These are phyloP conservation scores for Aspergillus fijiensis DNA, from an alignment of 2,329 filamentous ascomycete species.

Conservation along the genomic window DNA sequence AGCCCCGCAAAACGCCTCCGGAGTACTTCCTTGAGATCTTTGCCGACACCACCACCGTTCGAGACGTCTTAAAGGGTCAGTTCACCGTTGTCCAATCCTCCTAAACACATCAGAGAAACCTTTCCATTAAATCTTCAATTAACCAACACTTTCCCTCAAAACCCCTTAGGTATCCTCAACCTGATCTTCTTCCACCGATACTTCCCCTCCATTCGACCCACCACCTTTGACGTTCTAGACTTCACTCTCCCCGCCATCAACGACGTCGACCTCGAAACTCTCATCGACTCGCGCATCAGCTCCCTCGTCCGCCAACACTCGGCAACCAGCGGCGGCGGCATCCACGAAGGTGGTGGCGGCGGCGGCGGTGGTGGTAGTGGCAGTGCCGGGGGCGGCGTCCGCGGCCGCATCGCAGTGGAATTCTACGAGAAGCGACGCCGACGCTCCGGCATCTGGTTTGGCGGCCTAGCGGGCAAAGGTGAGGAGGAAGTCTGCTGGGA, in stretches of 20 bases:
- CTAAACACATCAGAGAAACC: neutral
- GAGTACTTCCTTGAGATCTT: constrained; percentile 95
- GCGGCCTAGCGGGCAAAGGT: constrained; percentile 54
- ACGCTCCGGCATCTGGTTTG: constrained; percentile 72
- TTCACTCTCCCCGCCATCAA: constrained; percentile 85
- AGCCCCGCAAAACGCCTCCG: constrained; percentile 64
- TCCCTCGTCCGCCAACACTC: constrained; percentile 76
- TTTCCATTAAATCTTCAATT: neutral
- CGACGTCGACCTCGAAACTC: constrained; percentile 85
- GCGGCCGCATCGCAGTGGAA: constrained; percentile 79
- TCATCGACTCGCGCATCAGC: constrained; percentile 84
- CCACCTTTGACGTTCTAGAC: constrained; percentile 85
- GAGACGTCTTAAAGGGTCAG: constrained; percentile 87
- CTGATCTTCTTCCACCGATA: constrained; percentile 99
- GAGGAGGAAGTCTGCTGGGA: constrained; percentile 98
- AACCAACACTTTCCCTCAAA: neutral
- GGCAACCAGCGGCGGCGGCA: constrained; percentile 49
- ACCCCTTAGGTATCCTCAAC: constrained; percentile 73
- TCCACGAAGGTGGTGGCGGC: constrained; percentile 37
- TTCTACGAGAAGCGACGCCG: constrained; percentile 91
- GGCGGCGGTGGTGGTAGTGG: constrained; percentile 31
- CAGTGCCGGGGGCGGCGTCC: constrained; percentile 55
- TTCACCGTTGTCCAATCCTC: neutral
- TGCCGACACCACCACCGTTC: constrained; percentile 83
- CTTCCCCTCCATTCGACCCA: constrained; percentile 81